Evolutionary conservation across 106 monocot species (phyloP).

Genomic region (Allium sativum): DNA sequence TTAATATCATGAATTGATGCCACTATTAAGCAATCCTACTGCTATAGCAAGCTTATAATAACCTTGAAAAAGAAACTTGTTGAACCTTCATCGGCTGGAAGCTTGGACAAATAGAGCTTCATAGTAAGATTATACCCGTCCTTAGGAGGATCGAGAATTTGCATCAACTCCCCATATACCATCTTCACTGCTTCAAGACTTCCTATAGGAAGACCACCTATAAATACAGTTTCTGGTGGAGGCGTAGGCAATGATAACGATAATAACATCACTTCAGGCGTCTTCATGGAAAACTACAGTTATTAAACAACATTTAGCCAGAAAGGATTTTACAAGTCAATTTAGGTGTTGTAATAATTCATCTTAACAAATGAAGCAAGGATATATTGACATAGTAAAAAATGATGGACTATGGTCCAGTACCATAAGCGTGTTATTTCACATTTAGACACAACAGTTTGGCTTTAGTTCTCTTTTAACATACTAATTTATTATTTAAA

Average conservation of each 20-base stretch:
- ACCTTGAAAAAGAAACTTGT: slow-evolving; percentile 74
- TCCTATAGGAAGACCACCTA: slow-evolving; percentile 68
- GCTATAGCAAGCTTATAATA: slow-evolving; percentile 21
- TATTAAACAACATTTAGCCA: not conserved
- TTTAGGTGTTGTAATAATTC: not conserved
- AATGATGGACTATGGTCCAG: no score
- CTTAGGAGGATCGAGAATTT: slow-evolving; percentile 95
- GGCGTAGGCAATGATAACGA: slow-evolving; percentile 76
- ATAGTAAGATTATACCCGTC: slow-evolving; percentile 96
- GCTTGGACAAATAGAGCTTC: slow-evolving; percentile 78
- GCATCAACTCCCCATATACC: slow-evolving; percentile 57
- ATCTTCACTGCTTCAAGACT: slow-evolving; percentile 87
- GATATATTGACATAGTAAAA: not conserved
- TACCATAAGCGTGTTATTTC: no score
- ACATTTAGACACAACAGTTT: no score
- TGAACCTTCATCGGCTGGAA: slow-evolving; percentile 94
- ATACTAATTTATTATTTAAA: no score
- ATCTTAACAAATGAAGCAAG: not conserved
- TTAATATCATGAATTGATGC: no score
- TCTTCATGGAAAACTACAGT: slow-evolving; percentile 70
- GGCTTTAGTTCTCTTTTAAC: no score
- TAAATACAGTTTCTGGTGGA: slow-evolving; percentile 58
- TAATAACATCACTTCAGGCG: slow-evolving; percentile 61
- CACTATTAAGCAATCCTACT: not conserved
- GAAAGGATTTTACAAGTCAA: not conserved